Percentiles rank a stretch among this genome's conserved stretches.
These are phyloP conservation scores for Jaltomata sinuosa DNA, from an alignment of 257 asterid genomes.

Conservation along the genomic window DNA sequence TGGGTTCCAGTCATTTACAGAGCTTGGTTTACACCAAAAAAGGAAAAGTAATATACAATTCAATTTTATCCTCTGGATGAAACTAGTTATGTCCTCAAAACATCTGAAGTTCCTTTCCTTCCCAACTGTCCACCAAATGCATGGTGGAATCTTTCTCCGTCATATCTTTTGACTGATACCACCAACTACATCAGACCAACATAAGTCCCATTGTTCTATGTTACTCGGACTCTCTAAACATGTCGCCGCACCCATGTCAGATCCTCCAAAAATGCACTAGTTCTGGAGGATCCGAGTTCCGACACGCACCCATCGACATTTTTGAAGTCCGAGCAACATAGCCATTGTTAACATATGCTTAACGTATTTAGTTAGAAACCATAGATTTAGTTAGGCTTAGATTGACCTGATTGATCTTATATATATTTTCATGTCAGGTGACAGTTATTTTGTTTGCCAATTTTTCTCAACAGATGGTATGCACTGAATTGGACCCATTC, in stretches of 20 bases:
- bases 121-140: background rate
- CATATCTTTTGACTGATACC: background rate
- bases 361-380: background rate
- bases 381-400: background rate
- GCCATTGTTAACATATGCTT: background rate
- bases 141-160: background rate
- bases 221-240: no score
- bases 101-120: background rate
- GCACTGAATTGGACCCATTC: background rate
- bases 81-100: background rate
- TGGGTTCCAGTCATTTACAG: background rate
- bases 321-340: no score
- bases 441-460: background rate
- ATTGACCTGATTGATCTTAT: background rate
- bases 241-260: no score
- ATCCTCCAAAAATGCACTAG: no score
- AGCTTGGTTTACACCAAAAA: background rate
- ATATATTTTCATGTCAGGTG: background rate
- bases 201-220: background rate
- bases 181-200: background rate
- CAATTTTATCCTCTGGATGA: background rate
- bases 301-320: no score
- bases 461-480: background rate
- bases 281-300: no score
- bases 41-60: background rate